Evolutionary conservation across 176 grass and related monocot species (phyloP), one percentile per base, ranked within the genome.

Genomic region (Saccharum officinarum): DNA sequence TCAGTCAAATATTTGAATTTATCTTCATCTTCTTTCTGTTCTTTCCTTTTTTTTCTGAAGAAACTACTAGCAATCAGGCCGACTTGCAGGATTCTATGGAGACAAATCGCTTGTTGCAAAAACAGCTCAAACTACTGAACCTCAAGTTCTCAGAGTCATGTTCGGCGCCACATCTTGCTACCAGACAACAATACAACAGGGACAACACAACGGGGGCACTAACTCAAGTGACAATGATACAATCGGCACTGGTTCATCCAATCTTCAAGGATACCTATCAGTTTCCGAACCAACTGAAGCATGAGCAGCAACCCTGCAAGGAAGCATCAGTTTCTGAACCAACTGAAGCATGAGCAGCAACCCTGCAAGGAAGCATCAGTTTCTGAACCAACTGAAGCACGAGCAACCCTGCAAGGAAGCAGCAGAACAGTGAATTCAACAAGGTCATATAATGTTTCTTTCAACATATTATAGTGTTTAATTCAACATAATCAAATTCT

Each of bases 321-420:
- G 30, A 86, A 45, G 40, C 73, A 33, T 92, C 69, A 89, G 65
- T 89, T 92, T 69, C 46, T 89, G 83, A 85, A 75, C 90, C 90
- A 92, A 69, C 90, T 18, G 61, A 92, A 92, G 83, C 90, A 89
- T 20, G 90, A 92, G 46, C 90, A 92, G 46, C 90, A 92, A 47
- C 86, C 78, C 90, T 92, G 82, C 38, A 78, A 85, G 44, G 22
- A 90, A 42, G 38, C 71, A 28, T 91, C 67, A 88, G 62, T 88
- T 91, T 73, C 44, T 91, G 82, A 87, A 78, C 90, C 90, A 91
- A 66, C 90, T 15, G 57, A 91, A 91, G 82, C 90, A 91, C 12
- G 90, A 91, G 57, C 90, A 92, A 38, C 82, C 78, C 90, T 92
- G 83, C 41, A 80, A 86, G 38, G 23, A 90, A 83, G 62, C n/a